Percentiles rank a stretch among this genome's conserved stretches.
phyloP scores from a whole-genome alignment of 192 early-diverging fungal species.

The Cladochytrium replicatum region DNA sequence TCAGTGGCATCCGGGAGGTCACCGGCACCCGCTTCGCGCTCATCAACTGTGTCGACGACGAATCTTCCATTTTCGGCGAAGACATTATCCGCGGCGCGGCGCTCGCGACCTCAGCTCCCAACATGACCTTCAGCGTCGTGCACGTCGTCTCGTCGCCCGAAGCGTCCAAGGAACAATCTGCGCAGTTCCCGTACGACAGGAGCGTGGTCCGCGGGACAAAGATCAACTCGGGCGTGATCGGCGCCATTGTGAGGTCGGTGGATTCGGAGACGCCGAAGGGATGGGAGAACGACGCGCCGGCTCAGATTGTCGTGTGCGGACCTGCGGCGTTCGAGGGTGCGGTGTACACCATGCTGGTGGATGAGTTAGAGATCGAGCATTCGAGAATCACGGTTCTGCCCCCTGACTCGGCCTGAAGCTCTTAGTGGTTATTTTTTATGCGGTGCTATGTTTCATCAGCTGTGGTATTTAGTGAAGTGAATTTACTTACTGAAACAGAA shows the following conservation, averaged over 20 bases:
- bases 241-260: neutral
- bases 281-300: neutral
- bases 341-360: slow-evolving; percentile 6
- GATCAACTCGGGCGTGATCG: too few relatives aligned
- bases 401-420: too few relatives aligned
- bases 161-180: too few relatives aligned
- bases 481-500: too few relatives aligned
- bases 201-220: too few relatives aligned
- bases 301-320: slow-evolving; percentile 13
- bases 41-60: neutral
- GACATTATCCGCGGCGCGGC: neutral
- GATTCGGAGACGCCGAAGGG: neutral
- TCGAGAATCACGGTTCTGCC: slow-evolving; percentile 8
- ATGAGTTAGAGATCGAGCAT: slow-evolving; percentile 5
- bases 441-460: too few relatives aligned
- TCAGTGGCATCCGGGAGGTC: neutral
- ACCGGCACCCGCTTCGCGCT: neutral
- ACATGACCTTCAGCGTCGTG: too few relatives aligned
- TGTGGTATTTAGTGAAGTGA: too few relatives aligned
- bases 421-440: too few relatives aligned
- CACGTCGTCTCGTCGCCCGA: too few relatives aligned
- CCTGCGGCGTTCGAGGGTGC: slow-evolving; percentile 10
- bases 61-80: neutral
- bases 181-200: too few relatives aligned
- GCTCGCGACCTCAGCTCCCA: neutral